Evolutionary conservation across 2,329 filamentous ascomycete genomes (phyloP).

Genomic region (Rhexocercosporidium sp.): DNA sequence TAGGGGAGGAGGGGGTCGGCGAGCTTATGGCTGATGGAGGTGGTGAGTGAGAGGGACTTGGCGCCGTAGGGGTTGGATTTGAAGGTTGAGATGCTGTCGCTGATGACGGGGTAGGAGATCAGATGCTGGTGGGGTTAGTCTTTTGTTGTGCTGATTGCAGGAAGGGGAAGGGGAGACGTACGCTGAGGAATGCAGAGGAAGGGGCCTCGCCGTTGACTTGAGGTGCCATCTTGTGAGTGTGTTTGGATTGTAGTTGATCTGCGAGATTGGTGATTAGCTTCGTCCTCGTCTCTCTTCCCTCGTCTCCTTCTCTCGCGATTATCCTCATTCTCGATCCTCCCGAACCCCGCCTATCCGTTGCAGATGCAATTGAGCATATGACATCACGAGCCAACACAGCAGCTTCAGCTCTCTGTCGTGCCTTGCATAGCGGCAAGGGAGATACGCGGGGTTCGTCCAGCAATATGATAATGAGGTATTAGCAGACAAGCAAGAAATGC

Average conservation of each 20-base stretch:
- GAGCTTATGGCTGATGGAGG: conserved; percentile 71
- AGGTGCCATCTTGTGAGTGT: conserved; percentile 40
- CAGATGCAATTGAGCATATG: neutral
- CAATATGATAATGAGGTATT: neutral
- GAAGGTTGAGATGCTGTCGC: conserved; percentile 78
- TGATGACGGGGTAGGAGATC: conserved; percentile 81
- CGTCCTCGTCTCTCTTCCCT: neutral
- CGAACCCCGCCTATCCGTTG: neutral
- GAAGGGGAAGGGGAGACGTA: conserved; percentile 40
- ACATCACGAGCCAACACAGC: neutral
- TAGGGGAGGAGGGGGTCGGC: conserved; percentile 76
- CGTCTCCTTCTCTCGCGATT: neutral
- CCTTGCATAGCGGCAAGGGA: conserved; percentile 1
- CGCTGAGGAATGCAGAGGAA: conserved; percentile 56
- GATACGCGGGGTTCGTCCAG: neutral
- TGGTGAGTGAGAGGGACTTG: conserved; percentile 77
- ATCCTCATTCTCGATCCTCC: neutral
- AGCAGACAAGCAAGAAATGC: neutral
- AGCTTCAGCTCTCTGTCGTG: neutral
- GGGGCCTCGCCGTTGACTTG: conserved; percentile 58
- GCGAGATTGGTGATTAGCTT: conserved; percentile 30
- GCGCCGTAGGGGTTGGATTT: conserved; percentile 83
- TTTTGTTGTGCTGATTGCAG: neutral
- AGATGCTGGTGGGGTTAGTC: conserved; percentile 67
- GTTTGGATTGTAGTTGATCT: conserved; percentile 7